Evolutionary conservation across 2,329 filamentous ascomycete species (phyloP).

Genomic region (Xylogone sp.): DNA sequence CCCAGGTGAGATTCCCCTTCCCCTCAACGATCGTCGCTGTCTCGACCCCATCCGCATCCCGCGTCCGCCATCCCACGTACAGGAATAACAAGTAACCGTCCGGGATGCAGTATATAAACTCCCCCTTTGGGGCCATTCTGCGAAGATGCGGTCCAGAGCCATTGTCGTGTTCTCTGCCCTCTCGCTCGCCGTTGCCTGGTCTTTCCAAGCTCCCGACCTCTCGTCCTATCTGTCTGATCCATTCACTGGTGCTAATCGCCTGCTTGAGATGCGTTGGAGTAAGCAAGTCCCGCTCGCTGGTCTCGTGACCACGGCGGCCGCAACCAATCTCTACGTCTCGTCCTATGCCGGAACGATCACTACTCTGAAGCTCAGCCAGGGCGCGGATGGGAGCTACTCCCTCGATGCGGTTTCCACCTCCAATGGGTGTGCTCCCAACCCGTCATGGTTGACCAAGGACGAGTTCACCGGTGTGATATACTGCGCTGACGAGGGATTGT

Average conservation of each 20-base stretch:
- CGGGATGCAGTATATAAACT: neutral
- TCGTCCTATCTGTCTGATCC: neutral
- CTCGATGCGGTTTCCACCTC: conserved; percentile 15
- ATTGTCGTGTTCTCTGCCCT: neutral
- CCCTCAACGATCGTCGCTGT: too few species aligned
- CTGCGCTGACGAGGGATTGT: conserved; percentile 20
- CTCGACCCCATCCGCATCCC: too few species aligned
- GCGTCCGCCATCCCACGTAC: too few species aligned
- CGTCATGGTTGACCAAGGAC: conserved; percentile 23
- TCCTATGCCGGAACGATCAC: conserved; percentile 34
- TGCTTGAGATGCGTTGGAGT: neutral
- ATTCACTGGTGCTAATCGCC: neutral
- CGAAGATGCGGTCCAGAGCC: neutral
- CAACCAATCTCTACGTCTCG: conserved; percentile 31
- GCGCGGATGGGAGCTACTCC: conserved; percentile 16
- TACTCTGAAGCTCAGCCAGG: conserved; percentile 25
- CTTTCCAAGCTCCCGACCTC: neutral
- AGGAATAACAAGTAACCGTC: too few species aligned
- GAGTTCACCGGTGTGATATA: conserved; percentile 20
- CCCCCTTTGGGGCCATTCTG: neutral
- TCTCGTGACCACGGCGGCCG: conserved; percentile 12
- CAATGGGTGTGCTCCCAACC: conserved; percentile 17
- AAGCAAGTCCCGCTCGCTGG: conserved; percentile 9
- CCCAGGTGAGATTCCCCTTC: too few species aligned
- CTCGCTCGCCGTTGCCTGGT: neutral